Conservation (phyloP, 305 asterid species). For the Ajuga reptans region DNA sequence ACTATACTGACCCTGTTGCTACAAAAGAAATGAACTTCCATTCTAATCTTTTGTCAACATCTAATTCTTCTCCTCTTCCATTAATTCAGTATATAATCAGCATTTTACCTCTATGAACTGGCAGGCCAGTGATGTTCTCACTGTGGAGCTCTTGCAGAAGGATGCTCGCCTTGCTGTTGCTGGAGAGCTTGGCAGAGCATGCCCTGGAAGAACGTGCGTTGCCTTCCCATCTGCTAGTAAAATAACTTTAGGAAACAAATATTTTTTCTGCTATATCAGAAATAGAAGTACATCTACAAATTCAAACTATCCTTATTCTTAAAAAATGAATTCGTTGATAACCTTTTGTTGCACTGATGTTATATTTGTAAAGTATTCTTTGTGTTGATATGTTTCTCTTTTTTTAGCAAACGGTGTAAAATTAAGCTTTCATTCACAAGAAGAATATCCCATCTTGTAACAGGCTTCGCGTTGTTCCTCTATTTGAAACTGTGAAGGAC, state of each 20-base stretch:
- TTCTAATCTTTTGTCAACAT: not conserved
- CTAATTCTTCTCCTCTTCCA: slow-evolving; percentile 2
- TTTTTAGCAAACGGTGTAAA: not conserved
- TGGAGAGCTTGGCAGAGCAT: slow-evolving; percentile 71
- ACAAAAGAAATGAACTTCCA: not conserved
- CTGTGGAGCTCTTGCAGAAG: slow-evolving; percentile 95
- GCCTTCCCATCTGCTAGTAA: not conserved
- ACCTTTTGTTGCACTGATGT: not conserved
- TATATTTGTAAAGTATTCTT: not conserved
- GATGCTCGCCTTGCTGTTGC: slow-evolving; percentile 77
- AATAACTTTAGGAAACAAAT: not conserved
- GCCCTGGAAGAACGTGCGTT: slow-evolving; percentile 81
- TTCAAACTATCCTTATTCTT: not conserved
- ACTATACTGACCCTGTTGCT: slow-evolving; percentile 5
- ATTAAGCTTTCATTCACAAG: slow-evolving; percentile 1
- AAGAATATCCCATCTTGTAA: slow-evolving; percentile 13
- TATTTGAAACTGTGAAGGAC: slow-evolving; percentile 96
- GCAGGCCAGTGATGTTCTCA: slow-evolving; percentile 99
- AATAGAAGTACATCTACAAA: not conserved
- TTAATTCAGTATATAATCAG: slow-evolving; percentile 16
- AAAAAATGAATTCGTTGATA: not conserved
- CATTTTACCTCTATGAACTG: slow-evolving; percentile 26
- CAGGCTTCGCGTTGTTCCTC: slow-evolving; percentile 91
- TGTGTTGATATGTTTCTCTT: not conserved
- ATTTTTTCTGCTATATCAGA: slow-evolving; percentile 3